Evolutionary conservation across 352 stramenopile genomes (phyloP), one percentile per base, ranked within the genome.

Genomic region (Pseudoperonospora humuli): DNA sequence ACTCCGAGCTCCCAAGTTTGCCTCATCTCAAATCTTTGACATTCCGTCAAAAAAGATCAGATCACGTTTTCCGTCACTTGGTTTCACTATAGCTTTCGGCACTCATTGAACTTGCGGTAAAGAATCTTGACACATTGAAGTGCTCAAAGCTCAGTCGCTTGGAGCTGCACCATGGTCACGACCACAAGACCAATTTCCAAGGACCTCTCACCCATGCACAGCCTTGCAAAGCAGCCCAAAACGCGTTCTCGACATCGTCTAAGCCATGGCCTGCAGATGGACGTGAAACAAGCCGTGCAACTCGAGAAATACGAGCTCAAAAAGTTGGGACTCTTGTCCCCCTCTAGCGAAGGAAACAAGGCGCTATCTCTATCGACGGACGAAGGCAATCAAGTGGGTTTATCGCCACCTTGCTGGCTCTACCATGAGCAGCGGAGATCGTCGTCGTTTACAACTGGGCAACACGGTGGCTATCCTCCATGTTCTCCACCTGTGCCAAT

Each of bases 401-500:
- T 25, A 9, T 36, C 44, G 10, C 23, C 42, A 25, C 33, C 47
- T 11, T 59, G 54, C 19, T 63, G 57, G 52, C 24, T 60, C 3
- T 54, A 57, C 38, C 40, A 24, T 3, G 54, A 57, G 32, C 53
- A 63, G 21, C 36, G 35, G 17, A 58, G 57, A 38, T 48, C 65
- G 3, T 49, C 63, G 24, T 75, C 59, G 10, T 70, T 75, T 28
- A 61, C 52, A 9, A 57, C 21, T 17, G 47, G 53, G 1, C 31
- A 54, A 2, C 33, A 33, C 10, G n/a, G 25, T 6, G 23, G 15
- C 15, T 28, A 23, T 19, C 36, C 19, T 2, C 32, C 64, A 3
- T 79, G 67, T 49, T 83, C 70, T 7, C 67, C 70, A 10, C 70
- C 70, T 5, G 60, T 83, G 21, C 59, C 67, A 1, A 83, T 83